These are phyloP conservation scores for Fusarium humuli DNA, from an alignment of 2,329 filamentous ascomycete genomes.

Conservation along the genomic window DNA sequence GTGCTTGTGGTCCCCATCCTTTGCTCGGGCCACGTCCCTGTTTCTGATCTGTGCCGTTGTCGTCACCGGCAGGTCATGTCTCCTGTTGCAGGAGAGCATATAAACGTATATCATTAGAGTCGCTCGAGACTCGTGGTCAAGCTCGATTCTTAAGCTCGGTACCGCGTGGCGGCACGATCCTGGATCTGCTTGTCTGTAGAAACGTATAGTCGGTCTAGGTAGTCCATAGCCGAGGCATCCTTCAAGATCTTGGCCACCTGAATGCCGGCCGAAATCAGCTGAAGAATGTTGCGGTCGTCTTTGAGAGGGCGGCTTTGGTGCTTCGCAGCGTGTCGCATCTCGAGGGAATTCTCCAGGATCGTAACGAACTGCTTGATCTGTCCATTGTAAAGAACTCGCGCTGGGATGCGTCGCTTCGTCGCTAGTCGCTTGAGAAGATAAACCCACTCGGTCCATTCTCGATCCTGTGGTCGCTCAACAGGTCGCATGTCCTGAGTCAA, in stretches of 20 bases:
- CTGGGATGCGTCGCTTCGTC: conserved; percentile 86
- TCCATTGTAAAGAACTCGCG: conserved; percentile 85
- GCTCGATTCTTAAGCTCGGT: conserved; percentile 47
- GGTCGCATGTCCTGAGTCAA: conserved; percentile 84
- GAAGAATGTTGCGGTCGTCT: conserved; percentile 88
- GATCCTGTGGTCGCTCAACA: conserved; percentile 77
- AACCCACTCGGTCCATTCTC: conserved; percentile 94
- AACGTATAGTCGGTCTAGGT: conserved; percentile 83
- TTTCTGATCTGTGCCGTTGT: conserved; percentile 46
- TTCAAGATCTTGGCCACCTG: conserved; percentile 90
- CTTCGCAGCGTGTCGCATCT: conserved; percentile 87
- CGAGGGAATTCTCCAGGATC: conserved; percentile 86
- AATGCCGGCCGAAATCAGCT: conserved; percentile 86
- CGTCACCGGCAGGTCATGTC: conserved; percentile 43
- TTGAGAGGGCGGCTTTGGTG: conserved; percentile 86
- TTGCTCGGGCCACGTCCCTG: conserved; percentile 39
- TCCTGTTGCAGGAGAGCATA: conserved; percentile 40
- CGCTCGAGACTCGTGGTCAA: conserved; percentile 40
- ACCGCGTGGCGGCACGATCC: conserved; percentile 63
- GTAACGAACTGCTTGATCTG: conserved; percentile 94
- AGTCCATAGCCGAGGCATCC: conserved; percentile 85
- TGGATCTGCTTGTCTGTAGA: conserved; percentile 83
- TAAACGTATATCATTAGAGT: conserved; percentile 48
- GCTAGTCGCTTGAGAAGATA: conserved; percentile 87
- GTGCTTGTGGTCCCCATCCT: conserved; percentile 27